Evolutionary conservation across 768 basidiomycete genomes (phyloP), one percentile per base, ranked within the genome.

Genomic region (Leccinum variicolor): DNA sequence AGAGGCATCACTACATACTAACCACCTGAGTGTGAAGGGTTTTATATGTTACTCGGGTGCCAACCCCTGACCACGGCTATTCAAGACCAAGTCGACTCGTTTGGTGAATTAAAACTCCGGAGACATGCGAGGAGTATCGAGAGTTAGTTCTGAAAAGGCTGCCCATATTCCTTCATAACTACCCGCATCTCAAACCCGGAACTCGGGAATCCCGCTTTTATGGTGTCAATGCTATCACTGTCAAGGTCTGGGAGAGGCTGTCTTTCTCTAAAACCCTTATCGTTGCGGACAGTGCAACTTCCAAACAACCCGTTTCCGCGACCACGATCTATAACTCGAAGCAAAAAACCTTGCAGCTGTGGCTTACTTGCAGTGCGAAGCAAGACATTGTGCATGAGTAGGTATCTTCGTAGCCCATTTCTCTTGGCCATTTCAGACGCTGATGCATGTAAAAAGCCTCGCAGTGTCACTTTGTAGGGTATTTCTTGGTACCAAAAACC

Each of bases 151-250:
- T 93, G 31, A 87, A 94, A 70, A 77, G 94, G 23, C 77, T 95
- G 25, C 89, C 92, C 0, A 76, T 97, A 23, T 96, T 97, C 76
- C 77, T 96, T 9, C 86, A 94, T 46, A 93, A 95, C 64, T 89
- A 92, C 57, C 82, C 81, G 1, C 84, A 88, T 69, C 76, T 83
- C 1, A 77, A 76, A 23, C 80, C 82, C 0, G 73, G 74, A 43
- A 78, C 89, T 11, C 77, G 83, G 1, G 81, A 77, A 59, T 76
- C 72, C 36, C 88, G 86, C 87, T 71, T 88, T 36, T 82, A 75
- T 33, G 74, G 77, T 10, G 75, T 79, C 11, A 73, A 74, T 17
- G 84, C 89, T 61, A 87, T 91, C 15, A 36, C 34, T 7, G 89
- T 89, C 53, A 85, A 77, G 60, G 77, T 79, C 6, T 90, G 82